A percentile compares a stretch with the other conserved stretches of the same genome.
These are phyloP conservation scores for Diaporthe humulicola DNA, from an alignment of 2,329 filamentous ascomycete genomes.

Conservation along the genomic window DNA sequence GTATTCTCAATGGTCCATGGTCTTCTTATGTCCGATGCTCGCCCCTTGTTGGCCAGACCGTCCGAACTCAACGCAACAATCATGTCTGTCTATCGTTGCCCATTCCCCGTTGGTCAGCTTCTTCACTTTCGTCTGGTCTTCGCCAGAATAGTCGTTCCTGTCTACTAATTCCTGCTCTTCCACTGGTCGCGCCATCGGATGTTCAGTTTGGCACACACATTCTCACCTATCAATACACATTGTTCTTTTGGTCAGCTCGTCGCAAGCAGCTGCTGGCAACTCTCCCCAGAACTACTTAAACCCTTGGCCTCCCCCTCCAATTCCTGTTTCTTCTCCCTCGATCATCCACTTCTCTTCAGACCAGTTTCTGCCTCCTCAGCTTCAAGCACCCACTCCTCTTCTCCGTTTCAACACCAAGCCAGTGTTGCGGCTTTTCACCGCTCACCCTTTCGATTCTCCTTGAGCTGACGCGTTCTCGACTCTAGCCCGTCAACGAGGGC, in stretches of 20 bases:
- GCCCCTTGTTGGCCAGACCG: neutral
- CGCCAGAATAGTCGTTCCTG: too few species aligned
- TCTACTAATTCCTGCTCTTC: neutral
- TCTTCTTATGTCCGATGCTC: neutral
- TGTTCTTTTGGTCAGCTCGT: neutral
- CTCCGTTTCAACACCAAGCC: neutral
- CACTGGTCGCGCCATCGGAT: neutral
- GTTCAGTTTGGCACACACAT: neutral
- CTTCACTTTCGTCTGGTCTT: neutral
- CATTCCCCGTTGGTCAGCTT: neutral
- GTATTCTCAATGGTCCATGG: neutral
- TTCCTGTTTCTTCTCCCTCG: neutral
- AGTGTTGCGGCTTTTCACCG: neutral
- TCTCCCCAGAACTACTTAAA: conserved; percentile 1
- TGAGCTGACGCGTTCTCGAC: conserved; percentile 9
- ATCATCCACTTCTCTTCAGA: neutral
- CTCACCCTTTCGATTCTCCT: neutral
- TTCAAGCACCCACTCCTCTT: neutral
- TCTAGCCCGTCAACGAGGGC: conserved; percentile 7
- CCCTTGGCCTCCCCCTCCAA: neutral
- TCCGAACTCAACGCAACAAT: neutral
- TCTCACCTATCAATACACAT: neutral
- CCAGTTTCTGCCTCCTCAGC: neutral
- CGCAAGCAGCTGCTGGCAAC: neutral
- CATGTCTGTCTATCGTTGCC: neutral